These are phyloP conservation scores for Marasmius sp. DNA, from an alignment of 1,284 basidiomycete species.

Conservation along the genomic window DNA sequence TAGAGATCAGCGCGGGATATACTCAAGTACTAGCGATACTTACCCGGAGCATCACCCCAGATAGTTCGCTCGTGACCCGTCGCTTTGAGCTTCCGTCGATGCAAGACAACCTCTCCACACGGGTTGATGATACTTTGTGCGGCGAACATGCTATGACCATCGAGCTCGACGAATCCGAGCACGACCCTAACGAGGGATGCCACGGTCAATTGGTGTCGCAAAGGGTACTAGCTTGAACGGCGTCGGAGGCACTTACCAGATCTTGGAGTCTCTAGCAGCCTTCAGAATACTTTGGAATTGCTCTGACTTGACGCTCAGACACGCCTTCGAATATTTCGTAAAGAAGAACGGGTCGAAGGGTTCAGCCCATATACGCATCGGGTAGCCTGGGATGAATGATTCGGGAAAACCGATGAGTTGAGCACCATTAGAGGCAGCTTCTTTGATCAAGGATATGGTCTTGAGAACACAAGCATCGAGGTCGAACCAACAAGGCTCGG, in stretches of 20 bases:
- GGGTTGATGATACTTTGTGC: conserved; percentile 18
- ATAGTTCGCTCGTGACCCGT: conserved; percentile 21
- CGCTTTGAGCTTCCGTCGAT: conserved; percentile 21
- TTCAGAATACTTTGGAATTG: conserved; percentile 15
- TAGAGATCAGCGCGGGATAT: not conserved
- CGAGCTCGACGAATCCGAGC: conserved; percentile 17
- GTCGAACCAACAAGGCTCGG: conserved; percentile 20
- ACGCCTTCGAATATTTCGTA: conserved; percentile 14
- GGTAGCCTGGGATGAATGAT: conserved; percentile 22
- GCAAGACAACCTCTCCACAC: conserved; percentile 14
- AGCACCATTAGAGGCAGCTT: conserved; percentile 20
- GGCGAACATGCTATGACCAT: conserved; percentile 19
- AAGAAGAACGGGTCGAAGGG: conserved; percentile 16
- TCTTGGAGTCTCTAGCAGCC: conserved; percentile 15
- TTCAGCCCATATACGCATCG: conserved; percentile 15
- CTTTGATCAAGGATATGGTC: conserved; percentile 14
- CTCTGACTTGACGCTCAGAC: conserved; percentile 8
- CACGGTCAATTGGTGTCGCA: not conserved
- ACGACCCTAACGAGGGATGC: conserved; percentile 13
- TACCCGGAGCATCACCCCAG: conserved; percentile 22
- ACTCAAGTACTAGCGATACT: not conserved
- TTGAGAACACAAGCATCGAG: conserved; percentile 18
- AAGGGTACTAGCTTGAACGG: not conserved
- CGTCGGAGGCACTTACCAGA: conserved; percentile 7
- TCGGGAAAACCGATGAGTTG: conserved; percentile 21